Percentiles rank a stretch among this genome's conserved stretches.
Evolutionary conservation across 1,284 basidiomycete species (phyloP).

Genomic region (Boletus mariae): DNA sequence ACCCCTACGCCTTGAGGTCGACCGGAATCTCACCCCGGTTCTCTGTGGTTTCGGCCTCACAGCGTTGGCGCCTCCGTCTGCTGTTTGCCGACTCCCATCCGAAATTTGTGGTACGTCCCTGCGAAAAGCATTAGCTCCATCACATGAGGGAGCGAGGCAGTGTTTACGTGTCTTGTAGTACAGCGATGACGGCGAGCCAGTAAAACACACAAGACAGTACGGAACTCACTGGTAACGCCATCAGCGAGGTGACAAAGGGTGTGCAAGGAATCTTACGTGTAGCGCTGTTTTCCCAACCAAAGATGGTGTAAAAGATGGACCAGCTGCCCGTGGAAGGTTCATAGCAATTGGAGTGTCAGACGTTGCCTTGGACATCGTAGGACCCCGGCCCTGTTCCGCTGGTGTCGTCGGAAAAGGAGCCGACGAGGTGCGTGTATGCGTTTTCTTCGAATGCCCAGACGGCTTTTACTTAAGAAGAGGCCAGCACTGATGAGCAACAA

Average conservation of each 20-base stretch:
- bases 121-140: no score
- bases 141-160: no score
- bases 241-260: background rate
- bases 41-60: no score
- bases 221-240: slow-evolving; percentile 47
- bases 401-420: slow-evolving; percentile 75
- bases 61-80: no score
- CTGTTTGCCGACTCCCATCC: no score
- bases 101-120: no score
- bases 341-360: slow-evolving; percentile 79
- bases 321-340: slow-evolving; percentile 59
- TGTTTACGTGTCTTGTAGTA: slow-evolving; percentile 5
- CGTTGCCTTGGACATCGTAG: no score
- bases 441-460: no score
- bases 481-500: no score
- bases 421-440: slow-evolving; percentile 65
- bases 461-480: no score
- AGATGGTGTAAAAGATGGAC: slow-evolving; percentile 70
- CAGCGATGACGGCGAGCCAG: slow-evolving; percentile 68
- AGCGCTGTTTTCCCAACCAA: slow-evolving; percentile 75
- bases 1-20: no score
- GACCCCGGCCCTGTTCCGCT: slow-evolving; percentile 56
- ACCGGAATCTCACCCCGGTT: no score
- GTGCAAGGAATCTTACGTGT: slow-evolving; percentile 38
- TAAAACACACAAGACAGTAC: slow-evolving; percentile 76